Evolutionary conservation across 371 early-diverging fungal species (phyloP), one percentile per base, ranked within the genome.

Genomic region (Saksenaea vasiformis): DNA sequence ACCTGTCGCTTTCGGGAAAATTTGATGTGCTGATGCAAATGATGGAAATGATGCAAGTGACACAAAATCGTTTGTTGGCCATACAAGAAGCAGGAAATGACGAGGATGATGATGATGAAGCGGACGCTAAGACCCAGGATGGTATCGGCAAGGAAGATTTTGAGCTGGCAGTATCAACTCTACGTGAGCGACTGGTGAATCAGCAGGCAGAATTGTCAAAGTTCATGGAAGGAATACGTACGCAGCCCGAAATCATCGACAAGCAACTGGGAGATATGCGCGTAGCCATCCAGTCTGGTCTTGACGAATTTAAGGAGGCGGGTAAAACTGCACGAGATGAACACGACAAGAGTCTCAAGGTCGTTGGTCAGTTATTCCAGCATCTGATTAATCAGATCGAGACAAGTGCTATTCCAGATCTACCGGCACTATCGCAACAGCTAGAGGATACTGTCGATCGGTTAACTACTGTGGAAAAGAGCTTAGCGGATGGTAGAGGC

Each of bases 1-100:
- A 13, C 47, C 57, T 68, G 10, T 76, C 73, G 2, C 57, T 74
- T 1, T 64, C 71, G 3, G 69, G 71, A 24, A 77, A 80, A 55
- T 71, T 80, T 59, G 74, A 80, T 37, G 68, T 71, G 26, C 47
- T 80, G 36, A 69, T 74, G 37, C 66, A 77, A 56, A 71, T 77
- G 68, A 65, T 79, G 35, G 80, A 74, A 58, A 68, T 75, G 26
- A 35, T 79, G 13, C 80, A 79, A 51, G 53, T 73, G 0, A 61
- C 70, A 2, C 78, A 78, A 44, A 68, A 67, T 24, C 67, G 68
- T 5, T 55, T 73, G 5, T 44, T 73, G 51, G 43, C 63, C 9
- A 44, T 38, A 1, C 53, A 57, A 58, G 35, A 62, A 54, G 65
- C 65, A n/a, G 54, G 64, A 51, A 59, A 65, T 11, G 68, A 67